Conservation (phyloP, 2,329 filamentous ascomycete genomes). For the Incumbomyces lentus region DNA sequence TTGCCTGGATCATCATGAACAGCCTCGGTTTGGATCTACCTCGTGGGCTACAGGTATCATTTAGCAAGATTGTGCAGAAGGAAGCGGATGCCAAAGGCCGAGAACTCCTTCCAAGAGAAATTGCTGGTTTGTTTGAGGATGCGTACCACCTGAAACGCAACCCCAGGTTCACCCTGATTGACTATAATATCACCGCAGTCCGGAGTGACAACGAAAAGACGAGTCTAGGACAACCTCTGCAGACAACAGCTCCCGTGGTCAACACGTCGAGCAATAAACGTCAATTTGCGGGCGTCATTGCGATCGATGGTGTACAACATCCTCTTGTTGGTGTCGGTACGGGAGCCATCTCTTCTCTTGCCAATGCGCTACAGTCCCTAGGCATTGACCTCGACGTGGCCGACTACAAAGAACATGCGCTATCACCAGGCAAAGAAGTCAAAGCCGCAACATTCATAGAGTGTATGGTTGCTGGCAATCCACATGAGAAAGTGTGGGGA, state of each 20-base stretch:
- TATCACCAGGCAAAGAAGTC: conserved; percentile 67
- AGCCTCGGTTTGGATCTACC: conserved; percentile 86
- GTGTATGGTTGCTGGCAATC: conserved; percentile 59
- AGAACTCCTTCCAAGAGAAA: conserved; percentile 75
- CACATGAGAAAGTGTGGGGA: conserved; percentile 67
- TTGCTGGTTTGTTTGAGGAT: conserved; percentile 75
- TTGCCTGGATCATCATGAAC: conserved; percentile 85
- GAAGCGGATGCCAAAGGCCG: conserved; percentile 70
- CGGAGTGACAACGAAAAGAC: conserved; percentile 61
- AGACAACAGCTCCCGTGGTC: conserved; percentile 13
- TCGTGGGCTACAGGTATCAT: conserved; percentile 82
- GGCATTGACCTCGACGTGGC: conserved; percentile 82
- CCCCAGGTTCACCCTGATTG: conserved; percentile 73
- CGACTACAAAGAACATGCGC: conserved; percentile 94
- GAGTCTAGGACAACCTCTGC: conserved; percentile 45
- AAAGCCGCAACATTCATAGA: conserved; percentile 96
- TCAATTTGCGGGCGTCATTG: conserved; percentile 73
- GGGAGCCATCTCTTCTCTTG: conserved; percentile 80
- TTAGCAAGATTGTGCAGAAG: conserved; percentile 75
- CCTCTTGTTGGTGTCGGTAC: conserved; percentile 71
- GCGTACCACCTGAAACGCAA: conserved; percentile 79
- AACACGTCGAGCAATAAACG: conserved; percentile 70
- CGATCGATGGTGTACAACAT: conserved; percentile 71
- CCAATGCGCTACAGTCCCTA: conserved; percentile 65
- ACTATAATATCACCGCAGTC: conserved; percentile 84